These are phyloP conservation scores for Meripilus lineatus DNA, from an alignment of 1,284 basidiomycete species.

Conservation along the genomic window DNA sequence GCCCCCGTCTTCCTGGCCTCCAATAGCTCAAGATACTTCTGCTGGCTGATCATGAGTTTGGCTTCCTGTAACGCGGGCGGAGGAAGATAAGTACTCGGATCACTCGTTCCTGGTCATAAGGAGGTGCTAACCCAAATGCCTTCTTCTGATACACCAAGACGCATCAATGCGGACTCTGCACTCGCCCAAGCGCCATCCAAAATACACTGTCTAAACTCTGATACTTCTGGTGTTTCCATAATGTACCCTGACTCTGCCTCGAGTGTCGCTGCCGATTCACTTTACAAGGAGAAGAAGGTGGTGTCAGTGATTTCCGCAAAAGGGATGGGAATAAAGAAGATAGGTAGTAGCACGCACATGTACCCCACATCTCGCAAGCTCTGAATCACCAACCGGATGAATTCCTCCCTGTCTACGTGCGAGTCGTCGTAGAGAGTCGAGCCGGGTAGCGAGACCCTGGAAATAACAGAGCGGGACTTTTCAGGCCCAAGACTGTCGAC, in stretches of 20 bases:
- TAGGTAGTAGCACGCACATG: constrained; percentile 74
- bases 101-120: not conserved
- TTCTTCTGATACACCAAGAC: constrained; percentile 63
- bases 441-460: constrained; percentile 63
- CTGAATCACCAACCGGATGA: constrained; percentile 88
- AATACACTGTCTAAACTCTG: constrained; percentile 79
- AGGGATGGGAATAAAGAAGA: constrained; percentile 9
- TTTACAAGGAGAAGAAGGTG: constrained; percentile 30
- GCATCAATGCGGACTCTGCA: constrained; percentile 69
- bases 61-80: constrained; percentile 54
- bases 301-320: constrained; percentile 11
- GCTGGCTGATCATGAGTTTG: constrained; percentile 85
- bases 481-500: constrained; percentile 35
- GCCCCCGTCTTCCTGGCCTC: constrained; percentile 79
- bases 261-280: constrained; percentile 83
- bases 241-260: constrained; percentile 91
- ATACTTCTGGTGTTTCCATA: constrained; percentile 77
- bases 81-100: constrained; percentile 18
- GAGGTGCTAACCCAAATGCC: constrained; percentile 52
- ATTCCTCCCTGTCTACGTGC: constrained; percentile 83
- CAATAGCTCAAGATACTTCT: constrained; percentile 95
- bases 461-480: constrained; percentile 42
- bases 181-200: constrained; percentile 82
- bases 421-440: constrained; percentile 72
- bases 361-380: constrained; percentile 92